These are phyloP conservation scores for Thyridium curvatum DNA, from an alignment of 2,329 filamentous ascomycete genomes.

Conservation along the genomic window DNA sequence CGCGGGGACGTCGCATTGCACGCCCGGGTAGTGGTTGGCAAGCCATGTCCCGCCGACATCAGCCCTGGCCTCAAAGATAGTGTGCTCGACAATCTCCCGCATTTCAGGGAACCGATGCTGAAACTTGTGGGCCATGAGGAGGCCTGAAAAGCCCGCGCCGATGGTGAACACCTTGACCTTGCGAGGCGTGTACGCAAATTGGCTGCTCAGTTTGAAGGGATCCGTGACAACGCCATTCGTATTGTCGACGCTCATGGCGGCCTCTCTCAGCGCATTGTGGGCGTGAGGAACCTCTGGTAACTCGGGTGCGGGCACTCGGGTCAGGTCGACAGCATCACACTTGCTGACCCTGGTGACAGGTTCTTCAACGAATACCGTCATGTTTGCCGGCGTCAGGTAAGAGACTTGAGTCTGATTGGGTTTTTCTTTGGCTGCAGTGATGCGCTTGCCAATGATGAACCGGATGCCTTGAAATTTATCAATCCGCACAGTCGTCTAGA, in stretches of 20 bases:
- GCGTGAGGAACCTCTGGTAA: not conserved
- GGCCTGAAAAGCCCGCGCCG: conserved; percentile 23
- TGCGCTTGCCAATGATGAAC: too few relatives aligned
- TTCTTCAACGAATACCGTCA: not conserved
- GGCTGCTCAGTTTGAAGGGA: conserved; percentile 13
- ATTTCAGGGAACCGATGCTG: conserved; percentile 25
- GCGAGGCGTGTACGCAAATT: conserved; percentile 18
- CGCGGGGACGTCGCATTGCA: conserved; percentile 17
- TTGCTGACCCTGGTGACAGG: not conserved
- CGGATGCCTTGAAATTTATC: too few relatives aligned
- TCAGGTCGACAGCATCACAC: not conserved
- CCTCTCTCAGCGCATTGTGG: not conserved
- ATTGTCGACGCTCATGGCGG: not conserved
- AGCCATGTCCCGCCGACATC: conserved; percentile 27
- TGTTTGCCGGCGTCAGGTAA: too few relatives aligned
- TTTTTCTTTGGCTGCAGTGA: too few relatives aligned
- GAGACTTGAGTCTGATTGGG: too few relatives aligned
- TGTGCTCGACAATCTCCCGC: conserved; percentile 14
- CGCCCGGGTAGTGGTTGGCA: conserved; percentile 21
- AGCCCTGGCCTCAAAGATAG: conserved; percentile 20
- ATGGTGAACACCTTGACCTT: conserved; percentile 26
- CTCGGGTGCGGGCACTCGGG: not conserved
- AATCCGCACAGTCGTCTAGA: too few relatives aligned
- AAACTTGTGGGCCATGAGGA: conserved; percentile 26
- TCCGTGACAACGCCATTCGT: conserved; percentile 10